A percentile compares a stretch with the other conserved stretches of the same genome.
Conservation (phyloP, 805 yeast species). For the Myxozyma lipomycoides region DNA sequence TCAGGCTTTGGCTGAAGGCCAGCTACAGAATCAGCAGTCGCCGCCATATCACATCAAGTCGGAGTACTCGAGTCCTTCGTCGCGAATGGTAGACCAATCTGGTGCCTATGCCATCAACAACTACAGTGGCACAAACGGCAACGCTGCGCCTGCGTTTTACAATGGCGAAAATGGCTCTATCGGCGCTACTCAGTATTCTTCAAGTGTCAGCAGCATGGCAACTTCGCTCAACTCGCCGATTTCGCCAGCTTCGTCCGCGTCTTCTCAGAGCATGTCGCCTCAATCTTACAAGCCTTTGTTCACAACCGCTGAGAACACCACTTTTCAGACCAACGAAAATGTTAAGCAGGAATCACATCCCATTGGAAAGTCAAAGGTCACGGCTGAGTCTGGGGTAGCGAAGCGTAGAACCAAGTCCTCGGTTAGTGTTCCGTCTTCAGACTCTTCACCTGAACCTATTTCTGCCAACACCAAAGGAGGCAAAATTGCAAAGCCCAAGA, state of each 20-base stretch:
- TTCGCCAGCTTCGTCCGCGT: slow-evolving; percentile 16
- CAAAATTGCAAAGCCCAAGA: slow-evolving; percentile 35
- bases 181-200: neutral
- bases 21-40: neutral
- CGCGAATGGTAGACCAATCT: neutral
- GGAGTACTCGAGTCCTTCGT: neutral
- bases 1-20: neutral
- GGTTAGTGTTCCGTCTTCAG: neutral
- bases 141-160: neutral
- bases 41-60: slow-evolving; percentile 2
- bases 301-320: neutral
- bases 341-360: too few relatives aligned
- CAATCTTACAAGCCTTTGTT: neutral
- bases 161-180: neutral
- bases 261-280: neutral
- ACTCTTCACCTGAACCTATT: slow-evolving; percentile 8
- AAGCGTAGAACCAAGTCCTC: too few relatives aligned
- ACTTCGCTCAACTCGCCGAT: slow-evolving; percentile 11
- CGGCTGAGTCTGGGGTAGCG: too few relatives aligned
- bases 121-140: neutral
- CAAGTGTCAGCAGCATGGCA: neutral
- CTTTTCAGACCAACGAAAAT: neutral
- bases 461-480: slow-evolving; percentile 20
- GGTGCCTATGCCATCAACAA: neutral
- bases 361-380: too few relatives aligned